Evolutionary conservation across 2,329 filamentous ascomycete genomes (phyloP), one percentile per base, ranked within the genome.

Genomic region (Alternaria rosae): DNA sequence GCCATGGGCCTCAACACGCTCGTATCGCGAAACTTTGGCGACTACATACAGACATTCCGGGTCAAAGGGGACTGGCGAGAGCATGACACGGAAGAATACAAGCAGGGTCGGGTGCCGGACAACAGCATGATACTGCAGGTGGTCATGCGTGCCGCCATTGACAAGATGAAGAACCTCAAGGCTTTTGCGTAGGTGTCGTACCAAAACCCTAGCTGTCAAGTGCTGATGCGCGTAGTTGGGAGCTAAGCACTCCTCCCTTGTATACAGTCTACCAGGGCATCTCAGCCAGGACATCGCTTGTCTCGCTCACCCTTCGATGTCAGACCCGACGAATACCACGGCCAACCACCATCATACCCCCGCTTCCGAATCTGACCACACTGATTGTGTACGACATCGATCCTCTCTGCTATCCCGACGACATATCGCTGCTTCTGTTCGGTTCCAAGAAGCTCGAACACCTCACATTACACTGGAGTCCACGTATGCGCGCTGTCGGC

Each of bases 51-150:
- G 61, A 82, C 81, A 20, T 82, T 89, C 61, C 78, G 80, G 3
- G 68, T 89, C 35, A 77, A 81, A 30, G 88, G 88, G 21, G 81
- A 87, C 25, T 89, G 86, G 86, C 82, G 82, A 56, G 87, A 88
- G 69, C 78, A 82, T 53, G 85, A 87, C 54, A 69, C 85, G 21
- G 85, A 88, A 54, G 86, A 89, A 64, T 85, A 87, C 74, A 83
- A 85, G 58, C 84, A 83, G 47, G 87, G 87, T 0, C 80, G 87
- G 38, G 85, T 89, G 55, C 86, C 87, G n/a, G 87, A 89, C 76
- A 87, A 85, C 45, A 85, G 83, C 38, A 89, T 89, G 86, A 83
- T 90, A 81, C 78, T 89, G 70, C 88, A 88, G 71, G 86, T 88
- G 52, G 82, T 85, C 3, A 80, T 88, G 53, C 84, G 87, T 59